Conservation (phyloP, 805 yeast genomes). For the Starmera amethionina region DNA sequence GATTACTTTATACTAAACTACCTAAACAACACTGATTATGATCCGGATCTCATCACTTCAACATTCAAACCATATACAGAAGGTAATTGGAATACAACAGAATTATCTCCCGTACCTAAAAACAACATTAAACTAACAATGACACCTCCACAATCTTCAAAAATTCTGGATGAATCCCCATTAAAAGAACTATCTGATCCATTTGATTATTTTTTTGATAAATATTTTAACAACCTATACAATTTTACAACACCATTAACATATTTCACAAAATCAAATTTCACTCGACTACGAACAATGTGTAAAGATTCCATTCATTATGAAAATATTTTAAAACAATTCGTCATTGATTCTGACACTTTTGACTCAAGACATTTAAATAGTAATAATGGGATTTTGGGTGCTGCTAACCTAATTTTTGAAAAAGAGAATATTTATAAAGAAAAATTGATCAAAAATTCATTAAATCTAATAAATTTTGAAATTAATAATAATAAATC, state of each 20-base stretch:
- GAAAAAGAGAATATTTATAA: conserved; percentile 20
- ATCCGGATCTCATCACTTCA: background rate
- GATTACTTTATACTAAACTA: conserved; percentile 34
- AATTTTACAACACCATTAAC: conserved; percentile 25
- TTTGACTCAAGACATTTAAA: conserved; percentile 33
- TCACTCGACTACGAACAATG: conserved; percentile 34
- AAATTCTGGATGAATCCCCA: no score
- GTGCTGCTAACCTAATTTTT: conserved; percentile 9
- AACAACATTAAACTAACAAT: conserved; percentile 13
- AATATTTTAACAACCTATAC: conserved; percentile 27
- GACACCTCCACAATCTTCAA: conserved; percentile 11
- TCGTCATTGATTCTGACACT: conserved; percentile 25
- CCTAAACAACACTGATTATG: background rate
- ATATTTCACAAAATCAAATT: conserved; percentile 37
- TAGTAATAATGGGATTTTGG: conserved; percentile 20
- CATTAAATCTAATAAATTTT: conserved; percentile 16
- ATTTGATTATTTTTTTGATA: conserved; percentile 19
- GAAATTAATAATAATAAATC: conserved; percentile 14
- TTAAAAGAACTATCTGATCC: conserved; percentile 9
- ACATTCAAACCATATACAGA: no score
- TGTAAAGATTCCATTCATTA: conserved; percentile 22
- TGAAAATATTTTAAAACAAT: conserved; percentile 18
- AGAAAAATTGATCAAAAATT: conserved; percentile 17
- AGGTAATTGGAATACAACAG: no score
- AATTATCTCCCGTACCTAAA: background rate